Conservation (phyloP, 148 eudicot species). For the Amaranthus palmeri region DNA sequence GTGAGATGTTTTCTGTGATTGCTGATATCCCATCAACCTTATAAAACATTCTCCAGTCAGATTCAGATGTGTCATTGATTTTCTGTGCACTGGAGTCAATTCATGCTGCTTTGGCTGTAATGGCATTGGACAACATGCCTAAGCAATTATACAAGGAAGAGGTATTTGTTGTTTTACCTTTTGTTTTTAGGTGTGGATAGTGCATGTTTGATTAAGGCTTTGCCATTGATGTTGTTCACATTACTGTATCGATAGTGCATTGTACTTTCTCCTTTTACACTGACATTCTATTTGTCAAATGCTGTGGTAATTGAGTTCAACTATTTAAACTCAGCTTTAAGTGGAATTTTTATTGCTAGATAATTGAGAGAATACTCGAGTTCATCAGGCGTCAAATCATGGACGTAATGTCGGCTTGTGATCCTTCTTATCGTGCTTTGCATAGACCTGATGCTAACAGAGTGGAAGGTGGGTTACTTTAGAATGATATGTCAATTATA, state of each 20-base stretch:
- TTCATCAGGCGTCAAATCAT: conserved; percentile 78
- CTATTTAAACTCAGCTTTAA: conserved; percentile 9
- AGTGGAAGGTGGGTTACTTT: conserved; percentile 54
- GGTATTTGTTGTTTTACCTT: conserved; percentile 36
- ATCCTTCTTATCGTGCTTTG: conserved; percentile 85
- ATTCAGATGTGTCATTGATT: conserved; percentile 62
- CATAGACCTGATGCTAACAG: conserved; percentile 73
- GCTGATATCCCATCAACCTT: conserved; percentile 8
- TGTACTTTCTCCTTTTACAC: background rate
- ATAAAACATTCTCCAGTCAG: conserved; percentile 49
- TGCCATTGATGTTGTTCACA: no score
- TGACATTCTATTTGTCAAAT: background rate
- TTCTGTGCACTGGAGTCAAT: conserved; percentile 81
- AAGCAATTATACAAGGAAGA: conserved; percentile 89
- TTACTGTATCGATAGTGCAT: background rate
- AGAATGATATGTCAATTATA: background rate
- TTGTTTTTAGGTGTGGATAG: background rate
- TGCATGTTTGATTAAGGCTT: no score
- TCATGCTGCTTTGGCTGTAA: conserved; percentile 79
- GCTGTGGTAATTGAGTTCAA: background rate
- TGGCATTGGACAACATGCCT: conserved; percentile 78
- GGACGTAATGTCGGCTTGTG: conserved; percentile 79
- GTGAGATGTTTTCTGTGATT: background rate
- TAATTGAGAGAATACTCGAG: conserved; percentile 91
- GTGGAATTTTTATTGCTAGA: conserved; percentile 35